Evolutionary conservation across 371 early-diverging fungal genomes (phyloP).

Genomic region (Lichtheimia corymbifera): DNA sequence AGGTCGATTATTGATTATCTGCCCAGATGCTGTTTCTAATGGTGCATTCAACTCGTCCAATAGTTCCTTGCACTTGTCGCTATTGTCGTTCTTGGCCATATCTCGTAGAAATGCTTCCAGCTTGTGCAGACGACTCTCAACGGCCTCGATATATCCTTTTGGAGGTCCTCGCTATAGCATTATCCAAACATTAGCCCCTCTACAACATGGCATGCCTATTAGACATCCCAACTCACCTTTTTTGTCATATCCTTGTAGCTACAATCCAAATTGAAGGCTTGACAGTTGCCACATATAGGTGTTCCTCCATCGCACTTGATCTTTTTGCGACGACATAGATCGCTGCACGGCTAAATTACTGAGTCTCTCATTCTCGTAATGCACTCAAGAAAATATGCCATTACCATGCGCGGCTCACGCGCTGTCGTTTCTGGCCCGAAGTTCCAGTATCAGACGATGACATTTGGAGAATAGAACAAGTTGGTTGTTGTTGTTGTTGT

Average conservation of each 20-base stretch:
- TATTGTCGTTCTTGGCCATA: conserved; percentile 47
- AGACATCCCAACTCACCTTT: conserved; percentile 29
- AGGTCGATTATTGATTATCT: conserved; percentile 46
- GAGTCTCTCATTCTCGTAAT: background rate
- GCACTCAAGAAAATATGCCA: background rate
- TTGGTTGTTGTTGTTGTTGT: too few relatives aligned
- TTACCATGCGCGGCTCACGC: conserved; percentile 30
- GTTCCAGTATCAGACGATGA: background rate
- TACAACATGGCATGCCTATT: background rate
- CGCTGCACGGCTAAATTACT: conserved; percentile 27
- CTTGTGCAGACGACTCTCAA: conserved; percentile 66
- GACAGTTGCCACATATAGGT: conserved; percentile 58
- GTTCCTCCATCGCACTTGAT: conserved; percentile 63
- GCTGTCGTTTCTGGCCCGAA: conserved; percentile 12
- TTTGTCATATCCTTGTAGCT: conserved; percentile 49
- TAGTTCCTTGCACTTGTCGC: conserved; percentile 53
- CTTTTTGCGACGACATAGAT: conserved; percentile 65
- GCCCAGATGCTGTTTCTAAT: conserved; percentile 43
- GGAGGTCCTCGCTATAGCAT: conserved; percentile 60
- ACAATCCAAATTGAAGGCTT: conserved; percentile 39
- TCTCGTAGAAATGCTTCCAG: conserved; percentile 62
- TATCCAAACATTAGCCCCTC: background rate
- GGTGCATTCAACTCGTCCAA: conserved; percentile 59
- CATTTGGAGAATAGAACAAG: too few relatives aligned
- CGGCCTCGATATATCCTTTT: conserved; percentile 76